These are phyloP conservation scores for Solanum appendiculatum DNA, from an alignment of 257 asterid genomes.

Conservation along the genomic window DNA sequence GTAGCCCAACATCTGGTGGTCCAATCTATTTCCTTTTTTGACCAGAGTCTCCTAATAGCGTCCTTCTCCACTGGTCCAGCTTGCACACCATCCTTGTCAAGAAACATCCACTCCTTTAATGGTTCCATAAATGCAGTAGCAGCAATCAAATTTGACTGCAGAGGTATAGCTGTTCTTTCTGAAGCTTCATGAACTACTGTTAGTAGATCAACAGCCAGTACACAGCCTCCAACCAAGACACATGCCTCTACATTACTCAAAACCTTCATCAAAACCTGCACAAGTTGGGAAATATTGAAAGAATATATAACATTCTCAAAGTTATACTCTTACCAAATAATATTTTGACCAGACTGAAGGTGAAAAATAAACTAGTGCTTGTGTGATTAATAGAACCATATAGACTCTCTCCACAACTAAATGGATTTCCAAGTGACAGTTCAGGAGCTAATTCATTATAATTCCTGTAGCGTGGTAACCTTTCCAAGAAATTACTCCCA, in stretches of 20 bases:
- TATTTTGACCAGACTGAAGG: background rate
- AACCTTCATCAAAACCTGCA: constrained; percentile 89
- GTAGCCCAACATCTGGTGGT: constrained; percentile 92
- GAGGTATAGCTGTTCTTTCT: constrained; percentile 92
- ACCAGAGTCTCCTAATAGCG: constrained; percentile 89
- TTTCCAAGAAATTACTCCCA: background rate
- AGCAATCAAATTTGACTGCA: constrained; percentile 95
- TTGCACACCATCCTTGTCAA: constrained; percentile 59
- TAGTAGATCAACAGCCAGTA: constrained; percentile 92
- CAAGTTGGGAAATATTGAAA: constrained; percentile 3
- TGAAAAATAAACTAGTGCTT: background rate
- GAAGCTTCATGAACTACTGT: constrained; percentile 93
- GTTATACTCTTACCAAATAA: background rate
- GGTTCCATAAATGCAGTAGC: constrained; percentile 99
- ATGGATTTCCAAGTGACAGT: background rate
- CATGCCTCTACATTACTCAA: constrained; percentile 88
- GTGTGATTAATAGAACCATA: background rate
- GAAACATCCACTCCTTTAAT: constrained; percentile 84
- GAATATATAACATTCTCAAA: background rate
- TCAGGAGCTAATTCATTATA: background rate
- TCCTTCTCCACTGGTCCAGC: constrained; percentile 98
- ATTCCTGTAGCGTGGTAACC: background rate
- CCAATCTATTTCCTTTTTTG: constrained; percentile 91
- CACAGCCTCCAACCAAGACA: constrained; percentile 98
- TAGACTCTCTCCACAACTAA: background rate